Base-by-base conservation (phyloP, 441 rosid species). In the Breynia disticha region DNA sequence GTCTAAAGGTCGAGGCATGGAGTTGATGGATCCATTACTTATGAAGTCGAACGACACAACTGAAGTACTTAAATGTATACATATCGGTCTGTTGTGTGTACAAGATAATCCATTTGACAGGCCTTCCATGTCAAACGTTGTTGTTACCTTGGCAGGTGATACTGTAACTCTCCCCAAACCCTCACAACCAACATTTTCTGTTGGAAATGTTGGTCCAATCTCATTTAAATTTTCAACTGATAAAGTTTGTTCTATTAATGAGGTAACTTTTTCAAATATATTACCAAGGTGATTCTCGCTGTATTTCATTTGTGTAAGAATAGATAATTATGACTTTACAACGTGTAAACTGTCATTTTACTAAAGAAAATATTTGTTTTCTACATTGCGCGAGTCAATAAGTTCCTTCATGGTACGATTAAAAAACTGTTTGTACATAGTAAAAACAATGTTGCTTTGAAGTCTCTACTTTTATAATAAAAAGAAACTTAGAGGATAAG, bases 61-160 rank as follows among this genome's bases (percentile, higher is more conserved):
- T 15, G 67, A 77, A 62, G 67, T 80, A 4, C 22, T 54, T 9
- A 65, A 75, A 59, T 71, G 77, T 48, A 48, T 77, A 43, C 79
- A 73, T 14, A 39, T 39, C 11, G 44, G 44, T 10, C 11, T 10
- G 8, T 28, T 28, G 35, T 28, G 35, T 28, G 35, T 28, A 4
- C 35, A 28, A 3, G 35, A 28, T 5, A 14, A 2, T 39, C 44
- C 44, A 10, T 6, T 1, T 3, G 44, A 39, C 11, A 39, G 44
- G 9, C 44, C 44, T 13, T 9, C 44, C 44, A 39, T 39, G 15
- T 39, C 44, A 39, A 9, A 10, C 11, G 44, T 39, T 3, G 2
- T 10, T 39, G 3, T 39, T 39, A 39, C 11, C 9, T 39, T 39
- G 15, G 44, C 15, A 1, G 15, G 44, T 8, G 11, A 39, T 9